Percentiles rank a stretch among this genome's conserved stretches.
Conservation (phyloP, 169 alveolate species). For the Cyclospora cayetanensis region DNA sequence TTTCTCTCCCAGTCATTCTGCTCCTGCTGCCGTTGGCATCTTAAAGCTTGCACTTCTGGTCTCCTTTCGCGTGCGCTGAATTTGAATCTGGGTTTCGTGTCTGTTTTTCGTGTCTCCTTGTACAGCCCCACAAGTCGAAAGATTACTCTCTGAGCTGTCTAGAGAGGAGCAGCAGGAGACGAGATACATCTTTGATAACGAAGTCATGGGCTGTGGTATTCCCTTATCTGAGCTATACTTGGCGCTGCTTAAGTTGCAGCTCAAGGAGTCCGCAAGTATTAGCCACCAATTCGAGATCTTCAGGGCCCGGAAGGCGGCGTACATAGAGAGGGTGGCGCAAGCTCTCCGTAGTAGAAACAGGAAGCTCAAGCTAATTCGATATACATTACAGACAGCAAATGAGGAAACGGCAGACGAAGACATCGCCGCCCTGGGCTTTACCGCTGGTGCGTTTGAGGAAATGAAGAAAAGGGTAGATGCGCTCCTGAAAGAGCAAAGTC, state of each 20-base stretch:
- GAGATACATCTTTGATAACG: constrained; percentile 76
- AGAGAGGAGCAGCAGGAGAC: constrained; percentile 73
- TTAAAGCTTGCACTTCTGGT: no score
- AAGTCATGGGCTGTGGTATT: constrained; percentile 71
- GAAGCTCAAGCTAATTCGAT: constrained; percentile 70
- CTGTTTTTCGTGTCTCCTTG: neutral
- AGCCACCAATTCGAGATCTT: constrained; percentile 76
- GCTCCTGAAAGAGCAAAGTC: neutral
- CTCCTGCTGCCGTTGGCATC: no score
- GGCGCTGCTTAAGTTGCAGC: constrained; percentile 76
- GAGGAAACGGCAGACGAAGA: neutral
- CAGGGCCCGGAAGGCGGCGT: constrained; percentile 67
- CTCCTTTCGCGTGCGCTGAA: no score
- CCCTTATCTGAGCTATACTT: constrained; percentile 77
- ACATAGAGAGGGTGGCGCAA: constrained; percentile 20
- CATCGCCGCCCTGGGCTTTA: neutral
- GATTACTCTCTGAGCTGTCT: neutral
- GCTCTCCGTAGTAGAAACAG: constrained; percentile 60
- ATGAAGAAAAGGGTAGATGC: neutral
- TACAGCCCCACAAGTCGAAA: neutral
- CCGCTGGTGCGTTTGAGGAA: neutral
- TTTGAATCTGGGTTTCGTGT: neutral
- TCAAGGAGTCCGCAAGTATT: constrained; percentile 70
- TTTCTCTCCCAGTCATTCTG: no score
- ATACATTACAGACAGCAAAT: constrained; percentile 33